Evolutionary conservation across 306 rosid genomes (phyloP), one percentile per base, ranked within the genome.

Genomic region (Fragaria iinumae): DNA sequence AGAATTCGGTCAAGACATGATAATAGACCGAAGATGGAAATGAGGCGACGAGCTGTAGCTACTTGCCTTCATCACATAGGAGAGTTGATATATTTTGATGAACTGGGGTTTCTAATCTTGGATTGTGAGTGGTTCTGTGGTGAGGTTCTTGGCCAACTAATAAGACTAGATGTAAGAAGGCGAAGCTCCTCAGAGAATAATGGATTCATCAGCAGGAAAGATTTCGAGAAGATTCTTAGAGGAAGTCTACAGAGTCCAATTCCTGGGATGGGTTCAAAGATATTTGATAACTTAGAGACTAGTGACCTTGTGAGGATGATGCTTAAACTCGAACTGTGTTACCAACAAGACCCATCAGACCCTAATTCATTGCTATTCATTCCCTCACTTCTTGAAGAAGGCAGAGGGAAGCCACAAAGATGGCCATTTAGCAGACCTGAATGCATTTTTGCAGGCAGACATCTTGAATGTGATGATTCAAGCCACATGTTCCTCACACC

Each of bases 101-200:
- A 91, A 50, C 85, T 93, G 13, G 98, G 92, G 45, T 89, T 92
- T 78, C 81, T 96, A 52, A 89, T 96, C 68, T 83, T 96, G 39
- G 98, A 96, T 71, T 89, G 86, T 80, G 99, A 96, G 78, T 92
- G 99, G 99, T 96, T 91, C 73, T 91, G 92, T 72, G 87, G 97
- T 50, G 99, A 91, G 79, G 97, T 79, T 27, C 92, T 96, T 71
- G 92, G 96, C 71, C 97, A 89, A 69, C 96, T 96, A 36, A 29
- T 87, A 81, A 91, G 84, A 75, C 82, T 95, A 75, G 96, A 87
- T 39, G 84, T 74, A 45, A 88, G 88, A 80, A 91, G 74, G 79
- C 91, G 82, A 79, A 82, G 84, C 63, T 81, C 90, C 55, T 71
- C 77, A 6, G 96, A 80, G 84, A 90, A 79, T 57, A 85, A 71